Conservation (phyloP, 2,329 filamentous ascomycete genomes). For the Nemania sp. region DNA sequence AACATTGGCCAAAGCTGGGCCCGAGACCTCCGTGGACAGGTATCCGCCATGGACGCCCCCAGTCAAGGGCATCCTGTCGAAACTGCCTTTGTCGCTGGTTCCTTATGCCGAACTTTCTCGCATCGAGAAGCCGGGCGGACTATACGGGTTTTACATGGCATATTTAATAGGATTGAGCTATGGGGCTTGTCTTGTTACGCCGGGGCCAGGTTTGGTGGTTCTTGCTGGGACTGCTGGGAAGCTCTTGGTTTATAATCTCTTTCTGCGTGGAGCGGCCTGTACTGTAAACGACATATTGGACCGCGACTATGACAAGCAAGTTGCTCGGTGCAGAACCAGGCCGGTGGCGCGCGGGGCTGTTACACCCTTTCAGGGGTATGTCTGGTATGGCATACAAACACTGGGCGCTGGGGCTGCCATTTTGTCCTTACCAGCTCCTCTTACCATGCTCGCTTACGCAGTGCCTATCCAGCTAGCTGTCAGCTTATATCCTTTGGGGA, state of each 20-base stretch:
- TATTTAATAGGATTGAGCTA: conserved; percentile 31
- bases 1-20: background rate
- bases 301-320: conserved; percentile 56
- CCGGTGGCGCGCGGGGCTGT: conserved; percentile 56
- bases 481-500: conserved; percentile 54
- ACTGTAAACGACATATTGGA: conserved; percentile 61
- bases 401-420: conserved; percentile 38
- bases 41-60: conserved; percentile 26
- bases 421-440: conserved; percentile 48
- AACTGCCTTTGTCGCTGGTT: conserved; percentile 26
- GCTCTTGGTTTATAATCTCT: conserved; percentile 31
- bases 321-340: conserved; percentile 55
- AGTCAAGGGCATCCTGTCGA: conserved; percentile 24
- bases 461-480: conserved; percentile 42
- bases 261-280: conserved; percentile 56
- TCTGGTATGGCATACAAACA: conserved; percentile 51
- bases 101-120: conserved; percentile 32
- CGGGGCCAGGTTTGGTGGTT: background rate
- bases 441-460: conserved; percentile 47
- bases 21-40: background rate
- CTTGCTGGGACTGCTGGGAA: conserved; percentile 17
- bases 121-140: conserved; percentile 30
- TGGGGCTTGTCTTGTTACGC: conserved; percentile 23
- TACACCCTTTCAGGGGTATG: conserved; percentile 35
- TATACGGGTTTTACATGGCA: conserved; percentile 34